Base-by-base conservation (phyloP, 768 basidiomycete genomes). In the Punctularia strigosozonata region DNA sequence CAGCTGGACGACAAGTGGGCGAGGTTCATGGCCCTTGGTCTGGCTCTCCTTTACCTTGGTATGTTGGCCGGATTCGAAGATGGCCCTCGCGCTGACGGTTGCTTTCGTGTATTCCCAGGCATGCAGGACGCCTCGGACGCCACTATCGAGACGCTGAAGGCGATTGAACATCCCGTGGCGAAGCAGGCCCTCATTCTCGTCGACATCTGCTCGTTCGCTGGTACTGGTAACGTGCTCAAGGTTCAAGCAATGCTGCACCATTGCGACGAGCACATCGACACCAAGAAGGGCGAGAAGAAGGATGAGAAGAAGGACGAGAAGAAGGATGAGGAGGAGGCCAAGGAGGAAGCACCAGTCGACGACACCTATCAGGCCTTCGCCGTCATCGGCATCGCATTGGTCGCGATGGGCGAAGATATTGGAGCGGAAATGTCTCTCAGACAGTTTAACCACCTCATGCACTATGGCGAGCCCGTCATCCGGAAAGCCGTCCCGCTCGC, bases 371-470 rank as follows among this genome's bases (percentile, higher is more conserved):
- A 97, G 57, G 75, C 88, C 0, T 84, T 97, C 45, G 87, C 94
- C 13, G 90, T 94, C 22, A 68, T 98, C 40, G 95, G 90, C 20
- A 87, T 99, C 50, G 80, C 94, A 0, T 60, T 98, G 42, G 85
- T 98, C 31, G 80, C 95, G 4, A 97, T 98, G 91, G 95, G 95
- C 15, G 95, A 99, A 61, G 94, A 98, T 18, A 79, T 97, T 35
- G 95, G 95, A 35, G 80, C 91, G 2, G 89, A 98, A 58, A 98
- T 99, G 95, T 80, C 86, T n/a, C 62, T 98, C 50, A 67, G 95
- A 46, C 89, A 92, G 50, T 94, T 98, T 68, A 95, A 97, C 59
- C 95, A 99, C 56, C 66, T 99, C 39, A 99, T 99, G 95, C 90
- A 92, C 56, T 98, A 97, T 46, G 95, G 94, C 39, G 91, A 94